Base-by-base conservation (phyloP, 306 rosid species). In the Quercus cerris region DNA sequence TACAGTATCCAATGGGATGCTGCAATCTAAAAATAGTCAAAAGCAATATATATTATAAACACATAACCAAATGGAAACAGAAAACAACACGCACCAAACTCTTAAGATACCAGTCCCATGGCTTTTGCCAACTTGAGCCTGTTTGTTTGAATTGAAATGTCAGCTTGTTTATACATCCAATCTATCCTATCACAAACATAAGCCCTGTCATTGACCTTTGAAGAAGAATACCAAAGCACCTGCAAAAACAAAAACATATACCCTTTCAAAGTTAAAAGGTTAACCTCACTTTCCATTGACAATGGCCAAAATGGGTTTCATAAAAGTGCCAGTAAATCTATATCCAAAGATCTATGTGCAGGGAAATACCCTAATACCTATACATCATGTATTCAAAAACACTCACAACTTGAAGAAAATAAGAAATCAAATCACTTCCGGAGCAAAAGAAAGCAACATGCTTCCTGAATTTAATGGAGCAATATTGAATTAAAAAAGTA, bases 1-100 rank as follows among this genome's bases (percentile, higher is more conserved):
- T 68, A 94, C 97, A n/a, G 99, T 91, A 85, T 94, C 99, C 88
- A 94, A 88, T 94, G 99, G 62, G 99, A 93, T 68, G 99, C 97
- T 69, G 99, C 99, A 82, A 93, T 95, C 97, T 94, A 84, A 54
- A 82, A 57, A 71, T 57, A 63, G 73, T 73, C 80, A 82, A 63
- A 79, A 75, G 71, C 22, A 81, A 55, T 56, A 25, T 38, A 38
- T 68, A 75, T 71, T 82, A 82, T 56, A 61, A 76, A 72, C 35
- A 78, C 77, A 77, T 46, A 52, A 57, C 3, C 44, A 56, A 81
- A 87, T 54, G 80, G 84, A 84, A 74, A 80, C 76, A 61, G 78
- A 61, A 68, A 19, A 69, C 33, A 80, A 82, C 22, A 77, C 49
- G 62, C 17, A 46, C 23, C 25, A 77, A 75, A 69, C 51, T 71